Base-by-base conservation (phyloP, 2,329 filamentous ascomycete species). In the Fusarium begoniae region DNA sequence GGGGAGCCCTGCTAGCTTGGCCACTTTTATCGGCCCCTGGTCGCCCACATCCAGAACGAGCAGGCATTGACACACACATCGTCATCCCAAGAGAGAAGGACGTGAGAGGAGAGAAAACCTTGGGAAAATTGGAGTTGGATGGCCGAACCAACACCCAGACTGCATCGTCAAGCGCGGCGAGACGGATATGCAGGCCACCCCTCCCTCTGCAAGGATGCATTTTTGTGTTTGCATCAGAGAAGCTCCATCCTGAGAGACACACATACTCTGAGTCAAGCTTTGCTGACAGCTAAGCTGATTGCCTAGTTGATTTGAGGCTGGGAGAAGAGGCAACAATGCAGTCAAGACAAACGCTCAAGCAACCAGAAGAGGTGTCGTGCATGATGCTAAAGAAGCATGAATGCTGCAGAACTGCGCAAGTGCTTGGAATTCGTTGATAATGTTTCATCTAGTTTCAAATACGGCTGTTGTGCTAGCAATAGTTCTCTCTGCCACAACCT, bases 161-260 rank as follows among this genome's bases (percentile, higher is more conserved):
- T 67, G 63, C 69, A 66, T 66, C 47, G 56, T 75, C 48, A 47
- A 51, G 61, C 62, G 70, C 64, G 71, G 72, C 67, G 75, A 75
- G 66, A 63, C 71, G 67, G 68, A 65, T 70, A 66, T 63, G 67
- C 53, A 70, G 54, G 57, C 70, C 65, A 64, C 54, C 38, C 38
- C 69, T 58, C 63, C 73, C 45, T 63, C 35, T 50, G 50, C 63
- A 72, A 53, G 66, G 71, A 71, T 68, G n/a, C 45, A 30, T 53
- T 57, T 60, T n/a, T n/a, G 40, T 69, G 48, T 63, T 59, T 73
- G 70, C 70, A 70, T 74, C 55, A 48, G 53, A 54, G 48, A 53
- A 50, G 53, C 61, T 40, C 54, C 30, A 60, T 61, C 54, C 70
- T 71, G 58, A 71, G 28, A 55, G 45, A 48, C 32, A 22, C 20